phyloP scores from a whole-genome alignment of 805 yeast genomes.

The Zygosaccharomyces gambellarensis region DNA sequence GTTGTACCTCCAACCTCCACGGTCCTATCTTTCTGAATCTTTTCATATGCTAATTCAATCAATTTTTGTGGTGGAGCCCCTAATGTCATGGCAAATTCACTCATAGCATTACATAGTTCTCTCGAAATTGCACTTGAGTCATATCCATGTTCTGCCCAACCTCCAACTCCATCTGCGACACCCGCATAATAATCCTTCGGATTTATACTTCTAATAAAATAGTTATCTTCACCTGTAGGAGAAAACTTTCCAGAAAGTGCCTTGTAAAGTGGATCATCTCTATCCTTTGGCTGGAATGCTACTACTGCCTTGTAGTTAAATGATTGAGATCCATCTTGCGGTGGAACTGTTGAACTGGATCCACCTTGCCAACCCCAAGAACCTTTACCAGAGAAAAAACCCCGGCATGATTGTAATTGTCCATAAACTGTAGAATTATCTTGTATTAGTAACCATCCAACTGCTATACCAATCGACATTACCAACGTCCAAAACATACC shows the following conservation, averaged over 20 bases:
- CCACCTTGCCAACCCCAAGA: slow-evolving; percentile 5
- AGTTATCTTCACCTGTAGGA: slow-evolving; percentile 76
- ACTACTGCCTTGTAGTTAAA: slow-evolving; percentile 51
- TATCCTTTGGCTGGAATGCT: slow-evolving; percentile 69
- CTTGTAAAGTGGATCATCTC: slow-evolving; percentile 46
- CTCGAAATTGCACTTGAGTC: slow-evolving; percentile 86
- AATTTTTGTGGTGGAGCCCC: slow-evolving; percentile 42
- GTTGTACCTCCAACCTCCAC: slow-evolving; percentile 93
- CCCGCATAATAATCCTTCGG: slow-evolving; percentile 50
- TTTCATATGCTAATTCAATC: slow-evolving; percentile 51
- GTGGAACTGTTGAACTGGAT: not conserved
- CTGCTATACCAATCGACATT: slow-evolving; percentile 10
- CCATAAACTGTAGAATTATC: slow-evolving; percentile 5
- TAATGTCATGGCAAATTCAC: slow-evolving; percentile 25
- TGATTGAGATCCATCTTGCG: slow-evolving; percentile 4
- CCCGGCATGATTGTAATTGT: slow-evolving; percentile 1
- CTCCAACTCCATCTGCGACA: slow-evolving; percentile 96
- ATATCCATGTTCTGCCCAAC: slow-evolving; percentile 89
- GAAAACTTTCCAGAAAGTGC: slow-evolving; percentile 40
- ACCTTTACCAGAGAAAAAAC: slow-evolving; percentile 17
- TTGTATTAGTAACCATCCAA: slow-evolving; percentile 21
- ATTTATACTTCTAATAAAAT: slow-evolving; percentile 43
- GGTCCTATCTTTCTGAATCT: slow-evolving; percentile 47
- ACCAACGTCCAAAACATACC: slow-evolving; percentile 24
- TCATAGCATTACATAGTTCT: slow-evolving; percentile 61